Conservation (phyloP, 352 stramenopile genomes). For the Globisporangium cylindrosporum region DNA sequence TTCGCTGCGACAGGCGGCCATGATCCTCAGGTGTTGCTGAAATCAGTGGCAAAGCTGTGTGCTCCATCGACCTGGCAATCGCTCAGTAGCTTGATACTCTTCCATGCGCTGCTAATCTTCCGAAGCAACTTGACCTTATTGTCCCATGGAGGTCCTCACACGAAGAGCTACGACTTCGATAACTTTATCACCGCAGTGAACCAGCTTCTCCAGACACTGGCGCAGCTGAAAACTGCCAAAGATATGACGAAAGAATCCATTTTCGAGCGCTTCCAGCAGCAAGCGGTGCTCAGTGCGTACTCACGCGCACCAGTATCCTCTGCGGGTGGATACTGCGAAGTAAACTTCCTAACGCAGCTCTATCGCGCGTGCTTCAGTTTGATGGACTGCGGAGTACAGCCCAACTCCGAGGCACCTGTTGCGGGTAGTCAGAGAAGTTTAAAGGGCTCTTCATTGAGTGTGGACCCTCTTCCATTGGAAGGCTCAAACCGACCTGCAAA, state of each 20-base stretch:
- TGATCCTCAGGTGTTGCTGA: neutral
- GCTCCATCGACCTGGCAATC: slow-evolving; percentile 22
- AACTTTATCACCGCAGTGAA: slow-evolving; percentile 13
- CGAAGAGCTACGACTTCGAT: slow-evolving; percentile 1
- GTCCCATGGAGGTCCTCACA: no score
- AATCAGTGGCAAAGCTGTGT: neutral
- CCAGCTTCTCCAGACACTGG: slow-evolving; percentile 6
- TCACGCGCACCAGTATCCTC: neutral
- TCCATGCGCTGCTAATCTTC: slow-evolving; percentile 37
- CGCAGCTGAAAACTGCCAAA: neutral
- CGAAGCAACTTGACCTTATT: neutral
- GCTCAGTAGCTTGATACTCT: slow-evolving; percentile 41
- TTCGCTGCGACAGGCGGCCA: neutral
- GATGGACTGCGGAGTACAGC: neutral
- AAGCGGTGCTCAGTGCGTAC: slow-evolving; percentile 12
- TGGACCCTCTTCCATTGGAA: neutral
- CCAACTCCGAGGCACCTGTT: neutral
- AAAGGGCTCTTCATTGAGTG: neutral
- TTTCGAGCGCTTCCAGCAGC: slow-evolving; percentile 12
- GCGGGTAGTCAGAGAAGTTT: neutral
- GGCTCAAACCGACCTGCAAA: neutral
- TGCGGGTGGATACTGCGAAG: neutral
- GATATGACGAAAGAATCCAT: neutral
- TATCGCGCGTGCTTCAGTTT: slow-evolving; percentile 6
- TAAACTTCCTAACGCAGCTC: neutral